phyloP scores from a whole-genome alignment of 805 yeast species.

The Schizosaccharomyces osmophilus region DNA sequence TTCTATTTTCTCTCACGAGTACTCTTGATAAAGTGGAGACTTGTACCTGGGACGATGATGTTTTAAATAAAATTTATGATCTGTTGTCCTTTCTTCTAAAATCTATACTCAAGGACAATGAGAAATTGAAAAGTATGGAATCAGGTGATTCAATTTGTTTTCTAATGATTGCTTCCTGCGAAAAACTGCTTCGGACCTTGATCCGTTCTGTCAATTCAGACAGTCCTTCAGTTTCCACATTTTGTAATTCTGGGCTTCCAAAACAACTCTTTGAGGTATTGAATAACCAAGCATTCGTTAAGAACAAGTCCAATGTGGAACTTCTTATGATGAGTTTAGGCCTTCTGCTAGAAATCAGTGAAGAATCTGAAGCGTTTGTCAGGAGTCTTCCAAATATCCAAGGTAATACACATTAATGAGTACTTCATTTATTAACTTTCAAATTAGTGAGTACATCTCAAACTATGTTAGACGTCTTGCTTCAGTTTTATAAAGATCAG shows the following conservation, averaged over 20 bases:
- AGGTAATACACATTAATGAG: not conserved
- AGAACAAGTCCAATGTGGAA: not conserved
- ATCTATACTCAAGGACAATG: not conserved
- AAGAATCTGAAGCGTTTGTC: not conserved
- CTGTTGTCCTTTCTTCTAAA: not conserved
- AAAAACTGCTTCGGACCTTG: not conserved
- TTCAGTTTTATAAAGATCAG: not conserved
- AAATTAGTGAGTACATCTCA: not conserved
- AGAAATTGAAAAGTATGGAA: not conserved
- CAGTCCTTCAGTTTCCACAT: not conserved
- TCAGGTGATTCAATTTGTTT: not conserved
- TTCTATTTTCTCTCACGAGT: too few relatives aligned
- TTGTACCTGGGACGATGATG: too few relatives aligned
- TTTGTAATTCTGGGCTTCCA: not conserved
- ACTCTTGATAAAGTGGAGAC: too few relatives aligned
- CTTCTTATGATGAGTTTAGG: not conserved
- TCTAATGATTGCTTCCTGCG: not conserved
- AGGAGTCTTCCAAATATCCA: not conserved
- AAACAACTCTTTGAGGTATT: not conserved
- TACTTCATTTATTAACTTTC: not conserved
- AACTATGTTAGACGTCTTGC: not conserved
- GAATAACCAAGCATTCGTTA: not conserved
- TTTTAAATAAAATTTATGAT: too few relatives aligned
- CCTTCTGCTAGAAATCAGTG: not conserved
- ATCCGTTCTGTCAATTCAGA: not conserved